Evolutionary conservation across 768 basidiomycete genomes (phyloP), one percentile per base, ranked within the genome.

Genomic region (Thelephora ganbajun): DNA sequence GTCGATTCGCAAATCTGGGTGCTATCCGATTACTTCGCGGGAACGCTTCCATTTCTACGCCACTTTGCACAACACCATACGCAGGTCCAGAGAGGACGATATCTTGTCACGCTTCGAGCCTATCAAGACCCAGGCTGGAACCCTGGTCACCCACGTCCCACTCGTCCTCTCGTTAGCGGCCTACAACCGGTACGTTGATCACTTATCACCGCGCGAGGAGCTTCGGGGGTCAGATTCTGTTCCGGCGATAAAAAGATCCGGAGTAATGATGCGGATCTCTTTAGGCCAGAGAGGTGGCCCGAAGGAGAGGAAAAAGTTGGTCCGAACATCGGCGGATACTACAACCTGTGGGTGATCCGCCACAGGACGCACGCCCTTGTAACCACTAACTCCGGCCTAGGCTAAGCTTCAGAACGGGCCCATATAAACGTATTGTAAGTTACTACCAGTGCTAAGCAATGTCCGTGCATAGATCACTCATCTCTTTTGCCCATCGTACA

Each of bases 81-180:
- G 81, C 18, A 61, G 69, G 47, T 67, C 78, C 0, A 63, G 59
- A 1, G 58, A 62, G 18, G 79, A 83, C 52, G 74, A 79, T 47
- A 57, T 78, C 23, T 57, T 85, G 18, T 77, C 83, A 0, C 68
- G 84, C 33, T 71, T 75, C 5, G 68, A 61, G 48, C 75, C 77
- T 1, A 68, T 79, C 42, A 62, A 53, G 46, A 71, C 69, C 2
- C 62, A 61, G 19, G 65, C 67, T 1, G 79, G 77, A 5, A 61
- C 69, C 48, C 46, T 62, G 11, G 57, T 74, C 35, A 59, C 53
- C 7, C 64, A 73, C 46, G 44, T 80, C 11, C 66, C 69, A 3
- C 61, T 79, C 7, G 64, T 77, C 23, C 56, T 69, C 5, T 79
- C 77, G 9, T 69, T 77, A 34, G 68, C 70, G 18, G 74, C 66